phyloP scores from a whole-genome alignment of 2,329 filamentous ascomycete genomes.

The Scytalidium sp. region DNA sequence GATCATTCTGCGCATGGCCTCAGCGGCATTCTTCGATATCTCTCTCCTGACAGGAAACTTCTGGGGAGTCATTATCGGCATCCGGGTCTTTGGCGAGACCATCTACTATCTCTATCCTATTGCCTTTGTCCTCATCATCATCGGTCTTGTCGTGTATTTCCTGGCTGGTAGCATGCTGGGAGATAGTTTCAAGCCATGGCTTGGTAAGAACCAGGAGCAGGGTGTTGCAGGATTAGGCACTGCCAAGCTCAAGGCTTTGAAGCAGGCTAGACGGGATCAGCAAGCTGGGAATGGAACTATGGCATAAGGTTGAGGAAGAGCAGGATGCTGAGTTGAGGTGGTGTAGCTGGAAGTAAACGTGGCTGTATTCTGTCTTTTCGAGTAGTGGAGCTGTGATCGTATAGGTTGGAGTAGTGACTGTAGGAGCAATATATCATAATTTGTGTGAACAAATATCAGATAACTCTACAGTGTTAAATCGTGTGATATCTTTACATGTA shows the following conservation, averaged over 20 bases:
- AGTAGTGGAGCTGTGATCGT: too few species aligned
- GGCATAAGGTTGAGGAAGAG: background rate
- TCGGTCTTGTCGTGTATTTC: conserved; percentile 86
- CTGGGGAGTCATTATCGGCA: conserved; percentile 92
- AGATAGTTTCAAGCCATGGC: conserved; percentile 92
- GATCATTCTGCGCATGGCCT: conserved; percentile 82
- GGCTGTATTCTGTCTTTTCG: too few species aligned
- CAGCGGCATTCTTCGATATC: conserved; percentile 95
- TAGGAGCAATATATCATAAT: too few species aligned
- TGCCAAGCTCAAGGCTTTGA: conserved; percentile 72
- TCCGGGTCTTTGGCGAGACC: conserved; percentile 74
- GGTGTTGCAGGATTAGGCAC: conserved; percentile 81
- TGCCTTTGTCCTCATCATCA: conserved; percentile 87
- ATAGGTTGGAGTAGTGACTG: too few species aligned
- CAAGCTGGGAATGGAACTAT: conserved; percentile 8
- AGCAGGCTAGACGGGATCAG: conserved; percentile 40
- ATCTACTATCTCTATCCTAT: conserved; percentile 94
- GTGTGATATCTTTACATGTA: too few species aligned
- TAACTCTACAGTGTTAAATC: too few species aligned
- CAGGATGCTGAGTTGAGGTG: too few species aligned
- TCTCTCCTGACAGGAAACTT: conserved; percentile 92
- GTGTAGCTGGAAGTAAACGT: too few species aligned
- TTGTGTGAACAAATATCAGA: too few species aligned
- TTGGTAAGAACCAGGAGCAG: conserved; percentile 80
- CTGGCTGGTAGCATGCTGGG: conserved; percentile 77